Evolutionary conservation across 352 stramenopile genomes (phyloP), one percentile per base, ranked within the genome.

Genomic region (Phytophthora idaei): DNA sequence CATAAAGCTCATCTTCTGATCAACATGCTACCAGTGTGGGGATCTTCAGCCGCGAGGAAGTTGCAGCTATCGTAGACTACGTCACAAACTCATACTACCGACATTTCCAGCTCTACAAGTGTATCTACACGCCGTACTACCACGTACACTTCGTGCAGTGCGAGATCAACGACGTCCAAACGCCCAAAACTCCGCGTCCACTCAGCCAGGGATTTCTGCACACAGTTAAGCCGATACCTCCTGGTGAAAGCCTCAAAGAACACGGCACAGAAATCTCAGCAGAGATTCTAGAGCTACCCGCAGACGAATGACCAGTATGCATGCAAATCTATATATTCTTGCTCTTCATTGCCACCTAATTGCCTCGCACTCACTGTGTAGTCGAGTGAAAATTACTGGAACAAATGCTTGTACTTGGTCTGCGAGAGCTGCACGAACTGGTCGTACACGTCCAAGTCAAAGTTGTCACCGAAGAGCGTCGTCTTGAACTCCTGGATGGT

Each of bases 401-500:
- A 95, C 47, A 95, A 60, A 10, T 69, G 42, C 34, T 81, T 80
- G 67, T 83, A 91, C 67, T 95, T 94, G 69, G 62, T 69, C 61
- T 93, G 83, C 36, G 84, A 75, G 28, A 94, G 68, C 63, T 90
- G 64, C 56, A 95, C 83, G 51, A 94, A 78, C 69, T 94, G 86
- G 60, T 95, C 80, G 71, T 95, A 95, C 53, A 78, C 90, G 51
- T 87, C 82, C 48, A 95, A 67, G 45, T 94, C 88, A 52, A 93
- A 89, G 66, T 87, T 79, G 56, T 94, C 88, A 14, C 85, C 83
- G 49, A 93, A 95, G 53, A 89, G 83, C 66, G 86, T 94, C 34
- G 76, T 85, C 74, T 95, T 95, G 73, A 93, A 94, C 71, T 95
- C 86, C 60, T 94, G 71, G 50, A 95, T 76, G 45, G 81, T 90